Percentiles rank a stretch among this genome's conserved stretches.
Conservation (phyloP, 139 green algal genomes). For the Dunaliella primolecta region DNA sequence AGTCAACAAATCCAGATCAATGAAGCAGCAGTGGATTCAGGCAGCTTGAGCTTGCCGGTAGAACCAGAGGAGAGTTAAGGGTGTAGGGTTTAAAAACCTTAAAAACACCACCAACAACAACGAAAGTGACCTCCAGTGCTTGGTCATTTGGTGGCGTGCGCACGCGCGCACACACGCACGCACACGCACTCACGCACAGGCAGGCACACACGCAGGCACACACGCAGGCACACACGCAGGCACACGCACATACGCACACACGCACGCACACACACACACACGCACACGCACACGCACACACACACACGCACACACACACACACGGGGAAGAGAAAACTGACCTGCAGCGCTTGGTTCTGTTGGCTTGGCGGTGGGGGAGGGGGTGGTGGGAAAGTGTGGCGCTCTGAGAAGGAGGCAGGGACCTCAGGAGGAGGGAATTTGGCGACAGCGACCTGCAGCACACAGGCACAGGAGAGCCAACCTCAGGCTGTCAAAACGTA, state of each 20-base stretch:
- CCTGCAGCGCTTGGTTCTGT: background rate
- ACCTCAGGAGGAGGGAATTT: constrained; percentile 34
- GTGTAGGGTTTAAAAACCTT: too few species aligned
- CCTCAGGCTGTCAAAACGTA: too few species aligned
- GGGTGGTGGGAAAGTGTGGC: constrained; percentile 29
- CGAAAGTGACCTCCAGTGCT: too few species aligned
- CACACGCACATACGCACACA: background rate
- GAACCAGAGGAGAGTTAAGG: too few species aligned
- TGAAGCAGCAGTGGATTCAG: too few species aligned
- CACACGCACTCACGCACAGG: background rate
- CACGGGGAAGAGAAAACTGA: background rate
- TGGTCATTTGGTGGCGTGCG: too few species aligned
- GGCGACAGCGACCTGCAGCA: background rate
- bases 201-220: background rate
- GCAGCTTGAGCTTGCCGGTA: too few species aligned
- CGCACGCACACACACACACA: background rate
- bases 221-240: background rate
- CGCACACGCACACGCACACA: background rate
- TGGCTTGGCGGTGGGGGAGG: background rate
- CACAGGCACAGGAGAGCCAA: too few species aligned
- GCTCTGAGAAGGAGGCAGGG: constrained; percentile 29
- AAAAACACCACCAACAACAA: too few species aligned
- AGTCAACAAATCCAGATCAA: too few species aligned
- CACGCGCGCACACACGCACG: background rate
- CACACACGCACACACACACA: background rate